phyloP scores from a whole-genome alignment of 2,329 filamentous ascomycete species.

The Curvularia spicifera region DNA sequence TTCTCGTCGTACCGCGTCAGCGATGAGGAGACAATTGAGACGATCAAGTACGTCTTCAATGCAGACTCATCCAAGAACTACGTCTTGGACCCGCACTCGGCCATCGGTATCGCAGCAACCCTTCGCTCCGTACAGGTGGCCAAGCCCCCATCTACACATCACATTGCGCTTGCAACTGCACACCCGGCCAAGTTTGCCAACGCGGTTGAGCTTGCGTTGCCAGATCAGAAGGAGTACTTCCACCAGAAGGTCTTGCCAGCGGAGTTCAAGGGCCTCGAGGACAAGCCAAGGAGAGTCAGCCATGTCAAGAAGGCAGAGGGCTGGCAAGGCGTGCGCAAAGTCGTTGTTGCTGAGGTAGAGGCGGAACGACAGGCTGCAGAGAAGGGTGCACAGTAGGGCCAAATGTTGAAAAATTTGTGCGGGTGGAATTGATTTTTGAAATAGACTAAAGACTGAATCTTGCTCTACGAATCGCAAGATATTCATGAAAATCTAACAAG shows the following conservation, averaged over 20 bases:
- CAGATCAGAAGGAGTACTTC: slow-evolving; percentile 72
- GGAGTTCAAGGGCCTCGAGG: slow-evolving; percentile 81
- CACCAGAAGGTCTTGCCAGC: slow-evolving; percentile 79
- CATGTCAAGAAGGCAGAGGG: slow-evolving; percentile 67
- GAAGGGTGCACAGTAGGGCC: slow-evolving; percentile 21
- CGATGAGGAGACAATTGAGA: slow-evolving; percentile 59
- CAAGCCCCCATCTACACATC: slow-evolving; percentile 59
- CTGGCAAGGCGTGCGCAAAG: slow-evolving; percentile 76
- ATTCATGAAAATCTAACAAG: background rate
- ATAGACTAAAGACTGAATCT: slow-evolving; percentile 7
- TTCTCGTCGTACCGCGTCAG: slow-evolving; percentile 80
- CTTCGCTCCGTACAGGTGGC: slow-evolving; percentile 68
- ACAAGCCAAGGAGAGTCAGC: slow-evolving; percentile 75
- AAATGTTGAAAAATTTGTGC: background rate
- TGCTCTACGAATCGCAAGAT: background rate
- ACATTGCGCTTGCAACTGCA: slow-evolving; percentile 89
- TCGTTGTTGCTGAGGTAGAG: slow-evolving; percentile 77
- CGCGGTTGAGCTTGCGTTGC: slow-evolving; percentile 81
- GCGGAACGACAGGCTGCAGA: slow-evolving; percentile 46
- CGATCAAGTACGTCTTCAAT: slow-evolving; percentile 57
- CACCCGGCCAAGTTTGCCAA: slow-evolving; percentile 94
- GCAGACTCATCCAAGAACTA: slow-evolving; percentile 63
- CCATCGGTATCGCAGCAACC: slow-evolving; percentile 82
- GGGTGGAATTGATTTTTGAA: background rate
- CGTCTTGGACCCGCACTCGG: slow-evolving; percentile 90